Evolutionary conservation across 202 grass and related monocot species (phyloP).

Genomic region (Zizania palustris): DNA sequence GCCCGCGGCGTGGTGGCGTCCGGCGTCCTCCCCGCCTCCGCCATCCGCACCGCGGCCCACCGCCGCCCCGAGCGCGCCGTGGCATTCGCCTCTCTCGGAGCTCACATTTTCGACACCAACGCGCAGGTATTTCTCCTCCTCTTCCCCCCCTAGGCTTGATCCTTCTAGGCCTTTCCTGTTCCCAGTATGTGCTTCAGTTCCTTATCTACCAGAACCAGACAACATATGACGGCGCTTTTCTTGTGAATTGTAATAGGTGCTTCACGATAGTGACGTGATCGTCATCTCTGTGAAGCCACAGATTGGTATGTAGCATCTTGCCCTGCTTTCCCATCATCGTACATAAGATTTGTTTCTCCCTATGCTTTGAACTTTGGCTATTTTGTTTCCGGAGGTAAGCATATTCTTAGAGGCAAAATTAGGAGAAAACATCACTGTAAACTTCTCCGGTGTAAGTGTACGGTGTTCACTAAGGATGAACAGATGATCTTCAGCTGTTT

Average conservation of each 20-base stretch:
- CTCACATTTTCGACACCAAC: constrained; percentile 66
- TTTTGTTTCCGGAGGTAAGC: neutral
- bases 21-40: constrained; percentile 63
- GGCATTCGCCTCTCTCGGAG: constrained; percentile 73
- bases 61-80: constrained; percentile 60
- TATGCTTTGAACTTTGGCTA: neutral
- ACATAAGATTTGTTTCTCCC: neutral
- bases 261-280: constrained; percentile 83
- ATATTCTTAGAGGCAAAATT: neutral
- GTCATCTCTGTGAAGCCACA: constrained; percentile 96
- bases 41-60: constrained; percentile 75
- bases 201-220: neutral
- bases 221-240: neutral
- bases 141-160: neutral
- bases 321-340: neutral
- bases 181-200: neutral
- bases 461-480: neutral
- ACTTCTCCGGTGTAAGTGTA: neutral
- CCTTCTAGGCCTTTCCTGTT: neutral
- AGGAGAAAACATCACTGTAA: neutral
- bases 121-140: constrained; percentile 49
- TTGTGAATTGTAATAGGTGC: constrained; percentile 50
- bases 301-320: constrained; percentile 50
- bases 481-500: neutral
- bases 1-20: constrained; percentile 74